phyloP scores from a whole-genome alignment of 768 basidiomycete species.

The Russula emetica region DNA sequence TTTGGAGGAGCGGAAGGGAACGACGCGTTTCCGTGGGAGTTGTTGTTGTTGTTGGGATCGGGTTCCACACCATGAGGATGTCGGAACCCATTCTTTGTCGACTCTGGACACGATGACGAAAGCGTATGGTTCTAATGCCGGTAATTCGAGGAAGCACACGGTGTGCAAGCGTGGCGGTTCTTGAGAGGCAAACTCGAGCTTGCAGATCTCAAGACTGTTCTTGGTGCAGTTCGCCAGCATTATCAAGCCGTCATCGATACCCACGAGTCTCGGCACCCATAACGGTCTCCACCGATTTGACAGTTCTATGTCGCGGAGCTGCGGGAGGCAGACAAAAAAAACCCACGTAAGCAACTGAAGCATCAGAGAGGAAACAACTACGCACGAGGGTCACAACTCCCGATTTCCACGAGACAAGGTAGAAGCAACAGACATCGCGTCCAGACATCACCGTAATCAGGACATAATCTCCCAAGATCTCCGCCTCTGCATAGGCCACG shows the following conservation, averaged over 20 bases:
- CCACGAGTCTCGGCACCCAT: constrained; percentile 11
- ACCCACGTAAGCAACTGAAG: neutral
- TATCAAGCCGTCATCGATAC: constrained; percentile 8
- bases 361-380: neutral
- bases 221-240: constrained; percentile 2
- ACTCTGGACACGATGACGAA: neutral
- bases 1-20: constrained; percentile 16
- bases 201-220: constrained; percentile 13
- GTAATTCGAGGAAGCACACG: constrained; percentile 11
- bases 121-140: neutral
- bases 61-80: neutral
- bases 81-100: constrained; percentile 13
- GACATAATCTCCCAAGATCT: constrained; percentile 16
- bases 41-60: neutral
- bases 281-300: neutral
- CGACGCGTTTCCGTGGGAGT: neutral
- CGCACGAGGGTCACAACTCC: constrained; percentile 10
- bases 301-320: constrained; percentile 12
- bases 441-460: constrained; percentile 4
- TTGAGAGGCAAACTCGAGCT: constrained; percentile 1
- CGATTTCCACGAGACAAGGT: constrained; percentile 19
- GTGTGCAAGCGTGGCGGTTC: neutral
- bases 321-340: neutral
- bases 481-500: constrained; percentile 2
- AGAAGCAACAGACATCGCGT: neutral